Percentiles rank a stretch among this genome's conserved stretches.
phyloP scores from a whole-genome alignment of 2,329 filamentous ascomycete species.

The Paraphoma sp. region DNA sequence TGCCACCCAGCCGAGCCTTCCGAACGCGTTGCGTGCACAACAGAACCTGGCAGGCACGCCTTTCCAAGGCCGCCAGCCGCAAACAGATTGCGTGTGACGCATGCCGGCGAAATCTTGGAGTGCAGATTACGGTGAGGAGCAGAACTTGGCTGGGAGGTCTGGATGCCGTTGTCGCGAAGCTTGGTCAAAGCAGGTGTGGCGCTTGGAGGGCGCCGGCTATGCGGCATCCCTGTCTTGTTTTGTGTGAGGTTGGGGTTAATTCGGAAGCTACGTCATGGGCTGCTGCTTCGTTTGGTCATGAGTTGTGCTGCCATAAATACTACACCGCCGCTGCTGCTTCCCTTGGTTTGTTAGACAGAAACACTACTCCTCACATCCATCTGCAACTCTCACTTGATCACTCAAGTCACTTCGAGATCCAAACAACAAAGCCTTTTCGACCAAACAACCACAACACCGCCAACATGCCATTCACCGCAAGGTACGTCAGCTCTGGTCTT shows the following conservation, averaged over 20 bases:
- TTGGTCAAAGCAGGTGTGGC: constrained; percentile 13
- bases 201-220: constrained; percentile 14
- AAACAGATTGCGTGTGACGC: constrained; percentile 9
- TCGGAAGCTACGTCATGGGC: constrained; percentile 20
- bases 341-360: constrained; percentile 10
- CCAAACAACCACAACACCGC: constrained; percentile 14
- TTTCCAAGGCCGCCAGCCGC: constrained; percentile 3
- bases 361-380: constrained; percentile 2
- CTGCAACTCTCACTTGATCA: constrained; percentile 3
- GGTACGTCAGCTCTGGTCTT: constrained; percentile 48
- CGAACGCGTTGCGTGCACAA: not conserved
- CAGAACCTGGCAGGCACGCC: not conserved
- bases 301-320: constrained; percentile 36
- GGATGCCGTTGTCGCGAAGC: constrained; percentile 4
- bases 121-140: not conserved
- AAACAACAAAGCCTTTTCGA: constrained; percentile 1
- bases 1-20: constrained; percentile 6
- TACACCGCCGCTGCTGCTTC: constrained; percentile 7
- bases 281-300: constrained; percentile 23
- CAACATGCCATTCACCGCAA: constrained; percentile 67
- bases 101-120: constrained; percentile 10
- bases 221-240: constrained; percentile 11
- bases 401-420: constrained; percentile 1
- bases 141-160: constrained; percentile 14
- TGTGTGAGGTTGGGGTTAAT: constrained; percentile 6